Conservation (phyloP, 179 eudicot genomes). For the Amaranthus tricolor region DNA sequence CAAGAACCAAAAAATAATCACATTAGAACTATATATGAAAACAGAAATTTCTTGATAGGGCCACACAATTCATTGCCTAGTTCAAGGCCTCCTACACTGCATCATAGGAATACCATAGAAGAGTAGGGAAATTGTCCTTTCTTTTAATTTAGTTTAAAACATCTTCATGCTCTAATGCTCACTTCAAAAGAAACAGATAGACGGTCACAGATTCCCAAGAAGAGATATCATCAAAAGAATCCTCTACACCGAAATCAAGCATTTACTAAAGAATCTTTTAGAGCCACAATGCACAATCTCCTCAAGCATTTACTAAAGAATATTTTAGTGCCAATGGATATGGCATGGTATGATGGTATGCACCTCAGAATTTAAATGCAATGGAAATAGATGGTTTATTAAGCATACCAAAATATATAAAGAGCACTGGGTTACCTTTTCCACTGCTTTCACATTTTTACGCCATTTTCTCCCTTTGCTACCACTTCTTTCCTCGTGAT, state of each 20-base stretch:
- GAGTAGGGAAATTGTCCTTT: background rate
- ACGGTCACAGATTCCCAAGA: background rate
- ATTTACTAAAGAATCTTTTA: background rate
- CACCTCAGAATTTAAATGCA: background rate
- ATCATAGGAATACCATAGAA: background rate
- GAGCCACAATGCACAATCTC: background rate
- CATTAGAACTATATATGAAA: background rate
- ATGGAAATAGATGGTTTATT: background rate
- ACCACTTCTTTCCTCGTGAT: constrained; percentile 92
- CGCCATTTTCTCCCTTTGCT: constrained; percentile 95
- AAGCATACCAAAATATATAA: background rate
- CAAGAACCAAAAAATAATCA: background rate
- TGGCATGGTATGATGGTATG: background rate
- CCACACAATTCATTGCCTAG: background rate
- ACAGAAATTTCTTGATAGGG: background rate
- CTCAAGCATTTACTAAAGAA: background rate
- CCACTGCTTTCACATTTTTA: constrained; percentile 90
- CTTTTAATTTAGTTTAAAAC: background rate
- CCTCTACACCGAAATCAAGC: background rate
- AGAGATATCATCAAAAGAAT: background rate
- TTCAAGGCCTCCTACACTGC: background rate
- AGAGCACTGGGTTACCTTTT: constrained; percentile 52
- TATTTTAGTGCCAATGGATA: background rate
- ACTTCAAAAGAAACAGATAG: background rate
- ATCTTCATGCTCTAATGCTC: background rate